Percentiles rank a stretch among this genome's conserved stretches.
These are phyloP conservation scores for Candida frijolesensis DNA, from an alignment of 1,139 yeast genomes.

Conservation along the genomic window DNA sequence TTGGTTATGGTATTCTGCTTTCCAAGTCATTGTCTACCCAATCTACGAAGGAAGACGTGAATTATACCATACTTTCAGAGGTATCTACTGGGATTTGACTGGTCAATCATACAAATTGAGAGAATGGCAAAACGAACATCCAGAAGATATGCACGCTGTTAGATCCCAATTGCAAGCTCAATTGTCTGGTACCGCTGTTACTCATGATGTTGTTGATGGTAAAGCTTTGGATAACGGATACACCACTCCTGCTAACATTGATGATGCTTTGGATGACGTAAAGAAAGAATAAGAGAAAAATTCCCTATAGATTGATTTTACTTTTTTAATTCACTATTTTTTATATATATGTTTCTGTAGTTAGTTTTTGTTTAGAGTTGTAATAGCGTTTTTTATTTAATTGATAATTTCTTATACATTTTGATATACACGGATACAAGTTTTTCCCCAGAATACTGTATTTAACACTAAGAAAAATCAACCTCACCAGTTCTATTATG, in stretches of 20 bases:
- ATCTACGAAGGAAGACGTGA: slow-evolving; percentile 69
- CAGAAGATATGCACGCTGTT: slow-evolving; percentile 70
- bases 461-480: too few relatives aligned
- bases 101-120: slow-evolving; percentile 73
- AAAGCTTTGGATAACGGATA: slow-evolving; percentile 25
- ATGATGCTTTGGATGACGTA: slow-evolving; percentile 26
- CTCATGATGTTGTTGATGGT: slow-evolving; percentile 33
- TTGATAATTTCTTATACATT: neutral
- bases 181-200: slow-evolving; percentile 24
- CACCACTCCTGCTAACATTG: slow-evolving; percentile 27
- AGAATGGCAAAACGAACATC: slow-evolving; percentile 72
- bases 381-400: neutral
- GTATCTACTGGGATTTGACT: slow-evolving; percentile 79
- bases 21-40: slow-evolving; percentile 62
- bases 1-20: slow-evolving; percentile 65
- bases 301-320: too few relatives aligned
- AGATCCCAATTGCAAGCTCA: slow-evolving; percentile 56
- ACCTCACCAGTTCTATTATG: too few relatives aligned
- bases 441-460: too few relatives aligned
- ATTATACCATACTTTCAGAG: slow-evolving; percentile 63
- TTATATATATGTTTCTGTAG: neutral
- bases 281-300: slow-evolving; percentile 19
- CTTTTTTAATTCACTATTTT: neutral
- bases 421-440: neutral
- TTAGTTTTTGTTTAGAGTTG: neutral